Base-by-base conservation (phyloP, 805 yeast genomes). In the Lipomyces starkeyi region DNA sequence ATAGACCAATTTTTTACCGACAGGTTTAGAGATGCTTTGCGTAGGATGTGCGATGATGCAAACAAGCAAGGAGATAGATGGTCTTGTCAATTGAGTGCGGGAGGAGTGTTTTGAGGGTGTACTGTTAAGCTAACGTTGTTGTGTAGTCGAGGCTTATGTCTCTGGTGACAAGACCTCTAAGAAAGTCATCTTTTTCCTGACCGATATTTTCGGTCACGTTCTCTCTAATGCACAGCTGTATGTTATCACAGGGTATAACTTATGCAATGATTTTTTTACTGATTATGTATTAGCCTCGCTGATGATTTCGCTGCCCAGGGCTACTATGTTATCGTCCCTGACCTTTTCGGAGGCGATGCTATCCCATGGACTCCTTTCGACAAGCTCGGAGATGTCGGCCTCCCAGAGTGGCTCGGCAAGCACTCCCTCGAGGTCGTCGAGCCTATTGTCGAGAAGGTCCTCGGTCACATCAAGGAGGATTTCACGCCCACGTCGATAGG, bases 321-420 rank as follows among this genome's bases (percentile, higher is more conserved):
- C 29, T 91, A 83, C 80, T 85, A 83, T 57, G 93, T 89, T 0
- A 81, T 88, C 59, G 79, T 89, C 43, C 97, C 97, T n/a, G 97
- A 92, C 78, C 82, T 91, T 67, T 83, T 91, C 73, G 78, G 84
- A 35, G 86, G 85, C 47, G 88, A 84, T 61, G 83, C 86, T 59
- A 82, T 82, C 53, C 83, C 82, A 29, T 74, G 71, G 55, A 64
- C 66, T 49, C 67, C 66, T 43, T 68, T 69, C 32, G 73, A 63
- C 52, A 71, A 66, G 63, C 73, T 53, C 64, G 68, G 61, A 13
- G 69, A 55, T 43, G 43, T 59, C 49, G 71, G 77, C 57, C 73
- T 80, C 22, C 66, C 61, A 2, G 76, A 73, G 0, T 92, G 97
- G 96, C 71, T 84, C 32, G 75, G 73, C 17, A 80, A 77, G 9